Evolutionary conservation across 495 filamentous ascomycete genomes (phyloP).

Genomic region (Astrothelium subdiscretum): DNA sequence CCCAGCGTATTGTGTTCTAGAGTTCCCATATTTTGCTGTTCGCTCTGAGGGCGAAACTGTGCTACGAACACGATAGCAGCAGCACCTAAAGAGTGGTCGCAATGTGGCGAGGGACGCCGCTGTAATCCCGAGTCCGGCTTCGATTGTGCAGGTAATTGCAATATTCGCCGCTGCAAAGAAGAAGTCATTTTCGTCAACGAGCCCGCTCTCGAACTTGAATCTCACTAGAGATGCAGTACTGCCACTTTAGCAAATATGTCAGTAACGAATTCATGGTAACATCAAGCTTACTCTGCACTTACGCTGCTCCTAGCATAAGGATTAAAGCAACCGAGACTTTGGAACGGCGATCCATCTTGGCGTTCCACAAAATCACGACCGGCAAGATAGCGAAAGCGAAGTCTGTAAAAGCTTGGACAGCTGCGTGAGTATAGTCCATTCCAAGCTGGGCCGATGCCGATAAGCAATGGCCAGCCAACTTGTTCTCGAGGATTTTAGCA

Average conservation of each 20-base stretch:
- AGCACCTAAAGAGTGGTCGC: constrained; percentile 19
- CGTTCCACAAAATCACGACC: constrained; percentile 19
- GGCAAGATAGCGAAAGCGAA: constrained; percentile 22
- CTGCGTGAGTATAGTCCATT: constrained; percentile 19
- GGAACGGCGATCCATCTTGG: constrained; percentile 19
- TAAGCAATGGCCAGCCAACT: constrained; percentile 15
- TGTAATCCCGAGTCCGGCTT: constrained; percentile 24
- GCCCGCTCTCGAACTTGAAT: constrained; percentile 19
- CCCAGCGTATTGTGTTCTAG: background rate
- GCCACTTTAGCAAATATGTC: constrained; percentile 11
- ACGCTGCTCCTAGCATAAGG: constrained; percentile 21
- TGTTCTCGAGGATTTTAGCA: constrained; percentile 12
- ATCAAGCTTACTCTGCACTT: constrained; percentile 1
- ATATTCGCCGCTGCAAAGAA: constrained; percentile 24
- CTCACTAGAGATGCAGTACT: constrained; percentile 23
- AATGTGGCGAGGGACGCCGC: constrained; percentile 23
- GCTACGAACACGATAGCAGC: constrained; percentile 3
- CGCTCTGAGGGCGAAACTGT: background rate
- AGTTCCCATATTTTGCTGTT: background rate
- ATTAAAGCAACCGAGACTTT: constrained; percentile 26
- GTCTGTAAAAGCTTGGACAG: constrained; percentile 21
- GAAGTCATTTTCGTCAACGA: constrained; percentile 21
- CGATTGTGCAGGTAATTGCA: constrained; percentile 24
- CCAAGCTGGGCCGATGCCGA: constrained; percentile 6
- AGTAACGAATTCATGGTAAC: background rate